Base-by-base conservation (phyloP, 225 moss, liverwort and hornwort species). In the Sphagnum tenellum region DNA sequence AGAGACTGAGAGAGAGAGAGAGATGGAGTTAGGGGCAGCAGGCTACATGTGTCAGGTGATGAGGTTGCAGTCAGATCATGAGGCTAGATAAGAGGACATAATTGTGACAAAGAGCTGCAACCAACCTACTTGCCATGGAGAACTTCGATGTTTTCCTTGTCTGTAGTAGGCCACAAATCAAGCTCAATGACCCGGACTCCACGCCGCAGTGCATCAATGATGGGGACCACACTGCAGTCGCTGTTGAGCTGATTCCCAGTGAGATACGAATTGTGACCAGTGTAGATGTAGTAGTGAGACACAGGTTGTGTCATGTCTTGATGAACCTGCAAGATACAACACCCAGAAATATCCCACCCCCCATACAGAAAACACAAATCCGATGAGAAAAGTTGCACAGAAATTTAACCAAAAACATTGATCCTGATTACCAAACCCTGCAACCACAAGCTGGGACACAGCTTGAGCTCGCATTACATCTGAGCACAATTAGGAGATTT, bases 171-270 rank as follows among this genome's bases (percentile, higher is more conserved):
- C 95, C 95, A 96, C 66, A 96, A 71, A 70, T 96, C 95, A 71
- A 96, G 63, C 78, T 96, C 95, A 55, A 96, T 72, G 4, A 92
- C 95, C 7, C 95, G 88, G 56, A 96, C 95, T 4, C 95, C 95
- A 61, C 82, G 88, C 59, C 5, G 67, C 64, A 96, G 72, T 1
- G 92, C 89, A 2, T 75, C 70, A n/a, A 85, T 48, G 53, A 96
- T 90, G 3, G 95, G 95, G 47, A 50, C 51, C 11, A 84, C 89
- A 63, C 95, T 96, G 75, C 92, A 88, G 52, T 71, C 71, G 63
- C 95, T 96, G 74, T 79, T 96, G 48, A 96, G 82, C 86, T 96
- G 95, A 73, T 96, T 96, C 8, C 95, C 95, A 3, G 95, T 96
- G 80, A 96, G 71, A 66, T 96, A 96, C 0, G 92, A 92, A 73